Conservation (phyloP, 352 stramenopile species). For the Globisporangium yorkense region DNA sequence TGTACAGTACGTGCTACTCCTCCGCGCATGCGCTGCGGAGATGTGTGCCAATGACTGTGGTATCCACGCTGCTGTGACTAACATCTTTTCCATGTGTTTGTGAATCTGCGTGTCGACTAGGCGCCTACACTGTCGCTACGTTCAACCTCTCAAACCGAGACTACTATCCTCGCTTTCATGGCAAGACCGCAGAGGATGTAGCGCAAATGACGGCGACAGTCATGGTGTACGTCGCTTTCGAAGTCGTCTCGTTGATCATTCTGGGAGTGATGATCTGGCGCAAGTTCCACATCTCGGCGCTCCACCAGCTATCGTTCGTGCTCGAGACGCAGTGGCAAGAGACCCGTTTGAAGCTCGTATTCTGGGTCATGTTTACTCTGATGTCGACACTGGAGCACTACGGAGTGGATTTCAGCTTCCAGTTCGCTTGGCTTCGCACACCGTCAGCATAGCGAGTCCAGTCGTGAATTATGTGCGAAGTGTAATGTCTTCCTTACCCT, state of each 20-base stretch:
- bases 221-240: constrained; percentile 17
- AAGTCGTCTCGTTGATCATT: constrained; percentile 14
- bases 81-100: too few species aligned
- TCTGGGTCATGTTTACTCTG: constrained; percentile 12
- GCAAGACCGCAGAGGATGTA: background rate
- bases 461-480: too few species aligned
- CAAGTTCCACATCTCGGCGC: constrained; percentile 15
- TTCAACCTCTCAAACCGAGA: constrained; percentile 4
- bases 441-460: too few species aligned
- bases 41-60: too few species aligned
- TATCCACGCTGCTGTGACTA: too few species aligned
- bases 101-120: background rate
- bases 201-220: constrained; percentile 3
- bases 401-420: constrained; percentile 9
- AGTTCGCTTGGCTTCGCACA: background rate
- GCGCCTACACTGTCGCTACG: background rate
- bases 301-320: constrained; percentile 17
- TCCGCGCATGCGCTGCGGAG: too few species aligned
- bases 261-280: constrained; percentile 12
- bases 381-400: background rate
- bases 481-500: too few species aligned
- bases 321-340: constrained; percentile 18
- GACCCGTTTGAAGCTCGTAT: constrained; percentile 16
- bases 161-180: background rate
- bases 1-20: constrained; percentile 13